These are phyloP conservation scores for Hansfordia pulvinata DNA, from an alignment of 2,329 filamentous ascomycete species.

Conservation along the genomic window DNA sequence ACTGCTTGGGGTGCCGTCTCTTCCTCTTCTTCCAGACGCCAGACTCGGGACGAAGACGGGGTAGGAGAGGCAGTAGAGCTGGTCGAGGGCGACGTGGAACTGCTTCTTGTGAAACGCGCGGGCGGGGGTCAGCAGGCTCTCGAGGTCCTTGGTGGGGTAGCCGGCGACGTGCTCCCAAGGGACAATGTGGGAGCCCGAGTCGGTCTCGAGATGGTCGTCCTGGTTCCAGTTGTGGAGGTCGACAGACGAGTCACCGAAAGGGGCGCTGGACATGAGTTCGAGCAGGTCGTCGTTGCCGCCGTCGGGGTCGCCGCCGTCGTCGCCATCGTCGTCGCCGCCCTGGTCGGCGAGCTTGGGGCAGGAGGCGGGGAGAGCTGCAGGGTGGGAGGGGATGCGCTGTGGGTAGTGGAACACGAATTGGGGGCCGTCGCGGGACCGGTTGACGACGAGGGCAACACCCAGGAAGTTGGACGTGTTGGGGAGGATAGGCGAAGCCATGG, in stretches of 20 bases:
- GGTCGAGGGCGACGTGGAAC: constrained; percentile 73
- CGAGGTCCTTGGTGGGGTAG: constrained; percentile 62
- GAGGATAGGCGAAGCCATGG: constrained; percentile 33
- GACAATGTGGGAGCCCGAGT: constrained; percentile 41
- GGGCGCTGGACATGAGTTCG: constrained; percentile 24
- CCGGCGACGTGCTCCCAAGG: constrained; percentile 64
- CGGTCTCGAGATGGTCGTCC: constrained; percentile 41
- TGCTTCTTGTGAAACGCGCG: constrained; percentile 65
- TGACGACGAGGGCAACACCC: constrained; percentile 61
- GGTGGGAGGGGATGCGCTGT: constrained; percentile 34
- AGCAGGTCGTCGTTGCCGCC: constrained; percentile 39
- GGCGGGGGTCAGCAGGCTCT: constrained; percentile 65
- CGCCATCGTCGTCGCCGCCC: constrained; percentile 17
- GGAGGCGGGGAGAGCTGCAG: constrained; percentile 17
- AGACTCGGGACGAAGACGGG: constrained; percentile 70
- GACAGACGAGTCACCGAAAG: constrained; percentile 18
- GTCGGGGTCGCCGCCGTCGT: constrained; percentile 19
- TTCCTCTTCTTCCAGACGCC: constrained; percentile 62
- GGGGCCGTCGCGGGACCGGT: constrained; percentile 64
- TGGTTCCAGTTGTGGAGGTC: constrained; percentile 31
- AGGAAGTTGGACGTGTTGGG: constrained; percentile 44
- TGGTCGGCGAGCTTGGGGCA: constrained; percentile 16
- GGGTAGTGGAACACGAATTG: constrained; percentile 82
- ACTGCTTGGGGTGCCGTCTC: constrained; percentile 23
- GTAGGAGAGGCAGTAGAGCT: constrained; percentile 68